These are phyloP conservation scores for Rhizopogon salebrosus DNA, from an alignment of 768 basidiomycete species.

Conservation along the genomic window DNA sequence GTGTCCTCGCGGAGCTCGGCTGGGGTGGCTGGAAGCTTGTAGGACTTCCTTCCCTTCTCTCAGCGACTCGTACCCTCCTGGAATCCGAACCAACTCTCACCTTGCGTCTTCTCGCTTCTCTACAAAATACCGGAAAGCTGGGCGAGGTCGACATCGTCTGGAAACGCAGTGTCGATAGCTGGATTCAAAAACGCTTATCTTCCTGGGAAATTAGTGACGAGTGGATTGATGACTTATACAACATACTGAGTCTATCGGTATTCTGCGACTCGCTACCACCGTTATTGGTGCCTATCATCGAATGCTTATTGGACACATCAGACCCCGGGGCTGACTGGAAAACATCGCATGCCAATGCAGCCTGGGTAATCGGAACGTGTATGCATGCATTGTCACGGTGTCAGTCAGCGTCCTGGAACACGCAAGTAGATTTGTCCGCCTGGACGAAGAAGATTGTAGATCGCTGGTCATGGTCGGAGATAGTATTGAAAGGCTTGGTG, in stretches of 20 bases:
- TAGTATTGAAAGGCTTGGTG: conserved; percentile 51
- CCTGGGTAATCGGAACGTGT: conserved; percentile 59
- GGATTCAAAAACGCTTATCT: conserved; percentile 39
- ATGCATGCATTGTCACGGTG: conserved; percentile 38
- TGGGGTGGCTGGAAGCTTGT: conserved; percentile 80
- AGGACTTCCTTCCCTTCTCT: conserved; percentile 54
- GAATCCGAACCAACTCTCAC: conserved; percentile 37
- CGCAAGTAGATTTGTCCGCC: conserved; percentile 36
- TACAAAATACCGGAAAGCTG: conserved; percentile 47
- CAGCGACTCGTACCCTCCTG: conserved; percentile 42
- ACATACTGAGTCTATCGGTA: conserved; percentile 47
- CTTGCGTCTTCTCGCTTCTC: conserved; percentile 44
- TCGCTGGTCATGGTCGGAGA: conserved; percentile 56
- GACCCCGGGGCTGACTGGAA: conserved; percentile 27
- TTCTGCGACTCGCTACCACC: conserved; percentile 44
- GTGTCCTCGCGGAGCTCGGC: conserved; percentile 54
- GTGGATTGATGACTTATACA: conserved; percentile 46
- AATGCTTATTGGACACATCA: conserved; percentile 29
- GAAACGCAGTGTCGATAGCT: conserved; percentile 47
- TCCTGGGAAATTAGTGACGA: conserved; percentile 35
- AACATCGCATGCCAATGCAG: conserved; percentile 34
- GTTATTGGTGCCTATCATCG: conserved; percentile 40
- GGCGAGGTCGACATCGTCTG: conserved; percentile 52
- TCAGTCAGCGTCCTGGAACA: conserved; percentile 30
- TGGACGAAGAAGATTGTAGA: conserved; percentile 45